phyloP scores from a whole-genome alignment of 2,329 filamentous ascomycete genomes.

The Cladophialophora bantiana region DNA sequence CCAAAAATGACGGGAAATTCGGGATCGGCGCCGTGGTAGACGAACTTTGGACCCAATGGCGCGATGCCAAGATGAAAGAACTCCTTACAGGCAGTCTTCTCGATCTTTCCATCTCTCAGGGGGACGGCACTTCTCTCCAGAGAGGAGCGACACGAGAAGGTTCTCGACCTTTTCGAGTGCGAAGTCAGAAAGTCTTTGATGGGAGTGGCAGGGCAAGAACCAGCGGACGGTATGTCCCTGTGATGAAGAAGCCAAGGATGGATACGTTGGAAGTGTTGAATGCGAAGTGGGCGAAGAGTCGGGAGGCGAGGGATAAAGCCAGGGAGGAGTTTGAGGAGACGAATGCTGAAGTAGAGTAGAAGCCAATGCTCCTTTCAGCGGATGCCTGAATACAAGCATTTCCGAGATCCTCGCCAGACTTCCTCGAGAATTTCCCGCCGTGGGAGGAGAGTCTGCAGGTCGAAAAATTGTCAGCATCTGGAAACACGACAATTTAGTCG shows the following conservation, averaged over 20 bases:
- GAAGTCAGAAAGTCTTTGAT: slow-evolving; percentile 63
- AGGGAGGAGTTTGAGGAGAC: slow-evolving; percentile 36
- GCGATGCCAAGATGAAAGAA: slow-evolving; percentile 87
- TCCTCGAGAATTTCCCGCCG: slow-evolving; percentile 76
- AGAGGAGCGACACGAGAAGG: slow-evolving; percentile 34
- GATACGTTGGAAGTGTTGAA: slow-evolving; percentile 69
- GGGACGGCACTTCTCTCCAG: slow-evolving; percentile 45
- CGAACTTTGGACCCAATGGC: slow-evolving; percentile 82
- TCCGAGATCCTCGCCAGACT: slow-evolving; percentile 86
- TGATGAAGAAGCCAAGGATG: slow-evolving; percentile 63
- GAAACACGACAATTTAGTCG: not conserved
- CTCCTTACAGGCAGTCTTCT: slow-evolving; percentile 78
- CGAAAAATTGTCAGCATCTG: slow-evolving; percentile 1
- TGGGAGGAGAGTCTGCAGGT: slow-evolving; percentile 69
- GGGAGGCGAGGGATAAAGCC: slow-evolving; percentile 52
- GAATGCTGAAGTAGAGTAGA: slow-evolving; percentile 16
- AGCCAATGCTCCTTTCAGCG: slow-evolving; percentile 20
- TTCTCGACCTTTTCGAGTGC: slow-evolving; percentile 40
- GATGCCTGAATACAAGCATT: slow-evolving; percentile 74
- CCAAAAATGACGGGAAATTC: slow-evolving; percentile 65
- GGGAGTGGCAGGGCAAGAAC: slow-evolving; percentile 62
- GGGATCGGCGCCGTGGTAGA: slow-evolving; percentile 72
- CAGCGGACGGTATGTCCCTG: slow-evolving; percentile 64
- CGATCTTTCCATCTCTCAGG: slow-evolving; percentile 62
- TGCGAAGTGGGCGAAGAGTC: slow-evolving; percentile 62